Percentiles rank a stretch among this genome's conserved stretches.
phyloP scores from a whole-genome alignment of 495 filamentous ascomycete species.

The Paragyromitra xinjiangensis region DNA sequence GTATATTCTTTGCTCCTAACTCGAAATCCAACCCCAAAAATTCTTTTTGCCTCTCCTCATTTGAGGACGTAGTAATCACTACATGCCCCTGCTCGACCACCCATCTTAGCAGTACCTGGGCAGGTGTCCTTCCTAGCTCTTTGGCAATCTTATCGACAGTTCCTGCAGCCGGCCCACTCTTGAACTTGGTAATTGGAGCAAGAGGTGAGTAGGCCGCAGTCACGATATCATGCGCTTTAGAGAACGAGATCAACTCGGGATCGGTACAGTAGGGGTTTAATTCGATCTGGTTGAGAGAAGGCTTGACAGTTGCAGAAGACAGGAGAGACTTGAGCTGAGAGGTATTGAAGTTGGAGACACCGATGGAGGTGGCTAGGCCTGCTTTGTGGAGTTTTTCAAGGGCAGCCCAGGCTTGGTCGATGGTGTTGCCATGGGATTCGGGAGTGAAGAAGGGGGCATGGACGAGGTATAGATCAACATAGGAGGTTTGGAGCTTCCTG shows the following conservation, averaged over 20 bases:
- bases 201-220: slow-evolving; percentile 65
- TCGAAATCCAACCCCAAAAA: slow-evolving; percentile 70
- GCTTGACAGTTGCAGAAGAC: slow-evolving; percentile 60
- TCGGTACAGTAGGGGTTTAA: slow-evolving; percentile 66
- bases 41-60: slow-evolving; percentile 70
- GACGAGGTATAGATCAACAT: slow-evolving; percentile 71
- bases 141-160: slow-evolving; percentile 61
- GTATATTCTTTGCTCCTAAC: slow-evolving; percentile 69
- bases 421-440: slow-evolving; percentile 54
- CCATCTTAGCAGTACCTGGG: slow-evolving; percentile 60
- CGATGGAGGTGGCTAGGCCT: slow-evolving; percentile 61
- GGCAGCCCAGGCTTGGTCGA: slow-evolving; percentile 60
- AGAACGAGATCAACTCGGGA: slow-evolving; percentile 59
- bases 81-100: slow-evolving; percentile 70
- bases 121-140: slow-evolving; percentile 55
- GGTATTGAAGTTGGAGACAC: slow-evolving; percentile 65
- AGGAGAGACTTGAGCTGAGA: slow-evolving; percentile 61
- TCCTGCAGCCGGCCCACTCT: slow-evolving; percentile 69
- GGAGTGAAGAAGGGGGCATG: slow-evolving; percentile 26
- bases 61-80: slow-evolving; percentile 69
- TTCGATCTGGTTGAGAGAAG: slow-evolving; percentile 65
- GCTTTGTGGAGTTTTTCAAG: slow-evolving; percentile 62
- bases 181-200: slow-evolving; percentile 67
- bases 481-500: slow-evolving; percentile 68
- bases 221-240: slow-evolving; percentile 60